phyloP scores from a whole-genome alignment of 768 basidiomycete genomes.

The Amanita exitialis region DNA sequence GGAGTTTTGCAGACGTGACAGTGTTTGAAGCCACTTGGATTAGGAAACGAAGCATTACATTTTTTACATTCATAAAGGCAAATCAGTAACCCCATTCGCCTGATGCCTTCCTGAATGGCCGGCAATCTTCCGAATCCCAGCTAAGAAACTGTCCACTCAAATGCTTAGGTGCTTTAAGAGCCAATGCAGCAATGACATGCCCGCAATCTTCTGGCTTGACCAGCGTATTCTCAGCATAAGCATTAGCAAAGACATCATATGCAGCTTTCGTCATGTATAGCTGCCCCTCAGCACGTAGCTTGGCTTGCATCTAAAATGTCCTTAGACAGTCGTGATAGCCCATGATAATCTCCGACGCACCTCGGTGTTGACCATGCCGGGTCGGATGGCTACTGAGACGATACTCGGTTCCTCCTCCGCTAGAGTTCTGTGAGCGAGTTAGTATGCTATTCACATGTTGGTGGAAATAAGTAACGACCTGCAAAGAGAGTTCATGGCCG shows the following conservation, averaged over 20 bases:
- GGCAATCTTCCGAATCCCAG: conserved; percentile 71
- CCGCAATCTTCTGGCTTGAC: conserved; percentile 68
- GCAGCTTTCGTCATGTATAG: conserved; percentile 45
- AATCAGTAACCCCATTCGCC: not conserved
- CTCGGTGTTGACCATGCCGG: conserved; percentile 79
- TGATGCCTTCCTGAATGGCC: conserved; percentile 31
- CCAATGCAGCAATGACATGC: conserved; percentile 68
- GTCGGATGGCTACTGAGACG: conserved; percentile 67
- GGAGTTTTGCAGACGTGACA: not conserved
- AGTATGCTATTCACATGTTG: not conserved
- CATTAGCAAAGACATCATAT: conserved; percentile 46
- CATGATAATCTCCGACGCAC: conserved; percentile 29
- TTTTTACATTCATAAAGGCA: not conserved
- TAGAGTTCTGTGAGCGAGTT: conserved; percentile 46
- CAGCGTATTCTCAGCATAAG: conserved; percentile 55
- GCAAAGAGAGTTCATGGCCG: conserved; percentile 82
- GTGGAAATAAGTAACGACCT: conserved; percentile 30
- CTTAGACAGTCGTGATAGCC: not conserved
- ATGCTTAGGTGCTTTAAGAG: conserved; percentile 49
- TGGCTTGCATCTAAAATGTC: conserved; percentile 55
- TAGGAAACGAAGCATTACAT: not conserved
- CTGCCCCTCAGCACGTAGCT: conserved; percentile 39
- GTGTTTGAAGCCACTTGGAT: not conserved
- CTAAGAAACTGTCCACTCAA: conserved; percentile 72
- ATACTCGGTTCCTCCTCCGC: conserved; percentile 77